These are phyloP conservation scores for Psilocybe azurescens DNA, from an alignment of 768 basidiomycete genomes.

Conservation along the genomic window DNA sequence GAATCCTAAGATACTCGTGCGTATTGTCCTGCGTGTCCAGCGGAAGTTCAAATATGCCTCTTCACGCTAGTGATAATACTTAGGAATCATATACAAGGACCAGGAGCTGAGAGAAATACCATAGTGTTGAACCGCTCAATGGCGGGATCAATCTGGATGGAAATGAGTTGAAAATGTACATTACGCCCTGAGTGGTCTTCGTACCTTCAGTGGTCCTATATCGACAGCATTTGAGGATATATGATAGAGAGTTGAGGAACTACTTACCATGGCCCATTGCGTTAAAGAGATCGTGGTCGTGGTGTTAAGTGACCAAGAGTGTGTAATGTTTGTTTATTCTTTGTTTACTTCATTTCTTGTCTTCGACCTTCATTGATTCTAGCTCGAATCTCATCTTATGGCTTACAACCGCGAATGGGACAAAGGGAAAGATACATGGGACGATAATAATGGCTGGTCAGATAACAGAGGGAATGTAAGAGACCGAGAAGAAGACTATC, in stretches of 20 bases:
- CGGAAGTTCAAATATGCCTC: conserved; percentile 83
- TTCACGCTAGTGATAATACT: conserved; percentile 62
- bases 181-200: background rate
- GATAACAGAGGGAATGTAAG: conserved; percentile 46
- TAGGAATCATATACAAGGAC: conserved; percentile 15
- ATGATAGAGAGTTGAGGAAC: conserved; percentile 6
- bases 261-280: conserved; percentile 62
- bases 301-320: conserved; percentile 26
- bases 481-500: conserved; percentile 71
- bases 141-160: conserved; percentile 55
- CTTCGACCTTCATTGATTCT: conserved; percentile 27
- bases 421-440: conserved; percentile 71
- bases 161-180: background rate
- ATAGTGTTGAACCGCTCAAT: conserved; percentile 61
- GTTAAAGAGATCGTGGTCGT: conserved; percentile 18
- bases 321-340: conserved; percentile 38
- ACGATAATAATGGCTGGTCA: conserved; percentile 49
- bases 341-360: conserved; percentile 41
- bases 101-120: conserved; percentile 34
- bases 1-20: conserved; percentile 66
- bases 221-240: conserved; percentile 15
- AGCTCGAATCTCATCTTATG: conserved; percentile 46
- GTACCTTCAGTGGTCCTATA: conserved; percentile 65
- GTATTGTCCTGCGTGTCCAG: conserved; percentile 73
- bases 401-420: conserved; percentile 89